Percentiles rank a stretch among this genome's conserved stretches.
Evolutionary conservation across 2,329 filamentous ascomycete species (phyloP).

Genomic region (Arthrobotrys megalospora): DNA sequence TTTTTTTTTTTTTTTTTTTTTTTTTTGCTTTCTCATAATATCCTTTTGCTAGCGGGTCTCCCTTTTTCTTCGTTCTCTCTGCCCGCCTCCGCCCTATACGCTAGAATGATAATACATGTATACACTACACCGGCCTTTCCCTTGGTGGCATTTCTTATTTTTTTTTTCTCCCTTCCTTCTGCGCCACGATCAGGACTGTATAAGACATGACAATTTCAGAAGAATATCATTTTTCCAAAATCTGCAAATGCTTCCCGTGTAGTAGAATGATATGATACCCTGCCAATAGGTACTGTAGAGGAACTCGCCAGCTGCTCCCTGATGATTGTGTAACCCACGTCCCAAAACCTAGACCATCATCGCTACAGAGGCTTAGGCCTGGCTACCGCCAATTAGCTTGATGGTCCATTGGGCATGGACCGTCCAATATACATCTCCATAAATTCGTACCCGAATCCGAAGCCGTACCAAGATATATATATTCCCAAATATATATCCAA

Average conservation of each 20-base stretch:
- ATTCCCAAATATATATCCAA: not conserved
- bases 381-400: too few relatives aligned
- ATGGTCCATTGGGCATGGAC: too few relatives aligned
- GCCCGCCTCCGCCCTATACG: not conserved
- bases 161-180: not conserved
- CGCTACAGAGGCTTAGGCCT: too few relatives aligned
- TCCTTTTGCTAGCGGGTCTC: constrained; percentile 6
- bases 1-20: not conserved
- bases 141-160: too few relatives aligned
- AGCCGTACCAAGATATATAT: not conserved
- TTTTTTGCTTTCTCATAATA: not conserved
- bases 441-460: too few relatives aligned
- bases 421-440: too few relatives aligned
- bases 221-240: constrained; percentile 4
- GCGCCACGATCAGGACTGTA: not conserved
- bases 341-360: not conserved
- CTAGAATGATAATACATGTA: constrained; percentile 20
- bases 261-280: not conserved
- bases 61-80: not conserved
- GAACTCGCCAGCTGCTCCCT: not conserved
- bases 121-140: not conserved
- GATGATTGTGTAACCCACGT: not conserved
- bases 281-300: not conserved
- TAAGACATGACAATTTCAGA: not conserved
- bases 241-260: not conserved